These are phyloP conservation scores for Aspergillus neoniger DNA, from an alignment of 2,329 filamentous ascomycete genomes.

Conservation along the genomic window DNA sequence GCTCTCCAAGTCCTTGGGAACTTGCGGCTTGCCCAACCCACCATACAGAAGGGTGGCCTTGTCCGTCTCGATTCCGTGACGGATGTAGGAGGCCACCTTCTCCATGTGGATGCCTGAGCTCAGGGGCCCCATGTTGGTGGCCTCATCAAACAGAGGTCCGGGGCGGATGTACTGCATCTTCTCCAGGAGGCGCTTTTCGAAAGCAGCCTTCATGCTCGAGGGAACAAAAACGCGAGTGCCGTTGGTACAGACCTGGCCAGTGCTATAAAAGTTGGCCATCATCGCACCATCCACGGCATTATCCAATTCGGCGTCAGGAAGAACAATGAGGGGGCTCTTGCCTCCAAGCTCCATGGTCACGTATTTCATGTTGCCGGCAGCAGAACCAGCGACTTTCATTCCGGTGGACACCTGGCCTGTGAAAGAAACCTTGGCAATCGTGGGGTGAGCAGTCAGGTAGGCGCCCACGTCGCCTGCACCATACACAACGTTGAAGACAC, in stretches of 20 bases:
- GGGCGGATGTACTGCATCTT: slow-evolving; percentile 71
- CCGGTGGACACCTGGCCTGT: slow-evolving; percentile 85
- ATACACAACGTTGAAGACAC: slow-evolving; percentile 86
- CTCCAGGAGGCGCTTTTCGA: slow-evolving; percentile 68
- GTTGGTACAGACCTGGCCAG: slow-evolving; percentile 90
- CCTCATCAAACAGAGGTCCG: slow-evolving; percentile 69
- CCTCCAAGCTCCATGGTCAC: slow-evolving; percentile 91
- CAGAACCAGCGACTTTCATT: slow-evolving; percentile 74
- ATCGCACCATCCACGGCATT: slow-evolving; percentile 85
- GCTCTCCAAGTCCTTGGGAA: slow-evolving; percentile 53
- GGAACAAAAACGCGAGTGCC: slow-evolving; percentile 86
- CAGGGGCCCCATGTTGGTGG: slow-evolving; percentile 81
- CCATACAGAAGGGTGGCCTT: slow-evolving; percentile 73
- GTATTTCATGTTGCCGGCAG: slow-evolving; percentile 80
- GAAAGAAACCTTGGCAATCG: slow-evolving; percentile 83
- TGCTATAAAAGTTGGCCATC: slow-evolving; percentile 92
- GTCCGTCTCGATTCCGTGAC: slow-evolving; percentile 71
- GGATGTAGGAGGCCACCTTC: slow-evolving; percentile 78
- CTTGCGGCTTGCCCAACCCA: slow-evolving; percentile 61
- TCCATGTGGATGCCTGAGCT: slow-evolving; percentile 73
- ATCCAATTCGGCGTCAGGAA: slow-evolving; percentile 76
- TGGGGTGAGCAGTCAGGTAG: slow-evolving; percentile 70
- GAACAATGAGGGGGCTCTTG: slow-evolving; percentile 77
- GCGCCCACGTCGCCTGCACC: slow-evolving; percentile 77
- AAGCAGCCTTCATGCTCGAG: slow-evolving; percentile 61